A percentile compares a stretch with the other conserved stretches of the same genome.
These are phyloP conservation scores for Annona squamosa DNA, from an alignment of 164 flowering plant genomes.

Conservation along the genomic window DNA sequence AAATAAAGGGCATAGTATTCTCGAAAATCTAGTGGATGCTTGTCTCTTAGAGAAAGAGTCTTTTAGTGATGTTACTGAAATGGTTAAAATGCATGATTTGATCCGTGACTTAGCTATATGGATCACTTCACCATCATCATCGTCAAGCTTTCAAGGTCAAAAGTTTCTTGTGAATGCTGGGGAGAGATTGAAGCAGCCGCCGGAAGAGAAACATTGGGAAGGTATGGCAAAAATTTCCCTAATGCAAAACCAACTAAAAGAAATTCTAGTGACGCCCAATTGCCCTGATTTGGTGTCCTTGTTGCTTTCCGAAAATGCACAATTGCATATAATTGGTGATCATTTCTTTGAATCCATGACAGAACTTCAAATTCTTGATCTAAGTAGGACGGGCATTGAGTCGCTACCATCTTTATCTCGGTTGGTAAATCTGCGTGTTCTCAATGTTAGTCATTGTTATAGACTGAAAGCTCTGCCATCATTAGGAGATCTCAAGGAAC, in stretches of 20 bases:
- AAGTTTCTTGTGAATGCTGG: not conserved
- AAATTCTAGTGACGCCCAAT: not conserved
- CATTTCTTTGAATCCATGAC: not conserved
- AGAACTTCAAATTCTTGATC: constrained; percentile 1
- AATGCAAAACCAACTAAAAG: not conserved
- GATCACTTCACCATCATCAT: not conserved
- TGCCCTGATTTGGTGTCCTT: not conserved
- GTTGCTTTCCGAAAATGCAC: not conserved
- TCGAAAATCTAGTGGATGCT: not conserved
- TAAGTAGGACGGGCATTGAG: not conserved
- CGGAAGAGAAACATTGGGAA: not conserved
- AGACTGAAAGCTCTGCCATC: too few relatives aligned
- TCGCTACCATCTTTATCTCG: not conserved
- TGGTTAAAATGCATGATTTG: constrained; percentile 6
- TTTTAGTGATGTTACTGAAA: not conserved
- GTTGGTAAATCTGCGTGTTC: not conserved
- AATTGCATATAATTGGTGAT: not conserved
- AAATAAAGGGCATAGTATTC: not conserved
- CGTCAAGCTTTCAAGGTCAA: not conserved
- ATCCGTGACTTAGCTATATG: constrained; percentile 3
- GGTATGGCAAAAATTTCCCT: not conserved
- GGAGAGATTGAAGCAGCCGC: not conserved
- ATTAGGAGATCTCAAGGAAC: too few relatives aligned
- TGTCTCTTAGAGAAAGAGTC: not conserved
- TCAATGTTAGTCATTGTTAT: not conserved